Evolutionary conservation across 2,329 filamentous ascomycete genomes (phyloP).

Genomic region (Daldinia eschscholtzii): DNA sequence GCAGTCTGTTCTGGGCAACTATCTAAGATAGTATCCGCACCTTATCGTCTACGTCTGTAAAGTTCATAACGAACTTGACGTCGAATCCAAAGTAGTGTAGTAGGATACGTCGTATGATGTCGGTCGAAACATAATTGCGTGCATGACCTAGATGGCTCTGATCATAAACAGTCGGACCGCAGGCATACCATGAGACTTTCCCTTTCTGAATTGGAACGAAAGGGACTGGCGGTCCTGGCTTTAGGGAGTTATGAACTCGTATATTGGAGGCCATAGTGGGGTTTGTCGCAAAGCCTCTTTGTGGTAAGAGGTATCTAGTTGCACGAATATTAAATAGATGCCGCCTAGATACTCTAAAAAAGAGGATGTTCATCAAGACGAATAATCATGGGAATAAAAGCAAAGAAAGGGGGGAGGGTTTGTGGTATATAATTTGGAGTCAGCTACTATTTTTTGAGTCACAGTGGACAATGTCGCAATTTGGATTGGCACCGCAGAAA

Average conservation of each 20-base stretch:
- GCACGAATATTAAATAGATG: constrained; percentile 49
- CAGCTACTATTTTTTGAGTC: constrained; percentile 18
- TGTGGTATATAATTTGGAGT: constrained; percentile 39
- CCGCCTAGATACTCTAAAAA: constrained; percentile 46
- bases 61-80: constrained; percentile 92
- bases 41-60: constrained; percentile 86
- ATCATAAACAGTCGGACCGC: constrained; percentile 86
- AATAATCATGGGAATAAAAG: constrained; percentile 17
- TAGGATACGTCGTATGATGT: constrained; percentile 87
- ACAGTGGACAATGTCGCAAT: constrained; percentile 37
- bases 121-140: constrained; percentile 90
- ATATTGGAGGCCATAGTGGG: constrained; percentile 66
- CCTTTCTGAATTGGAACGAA: constrained; percentile 79
- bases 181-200: constrained; percentile 87
- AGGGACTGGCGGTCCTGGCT: constrained; percentile 75
- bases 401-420: constrained; percentile 32
- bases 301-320: constrained; percentile 44
- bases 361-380: constrained; percentile 53
- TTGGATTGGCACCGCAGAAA: constrained; percentile 6
- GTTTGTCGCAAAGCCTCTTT: constrained; percentile 54
- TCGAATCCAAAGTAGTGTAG: constrained; percentile 86
- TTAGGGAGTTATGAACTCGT: constrained; percentile 84
- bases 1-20: constrained; percentile 71
- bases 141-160: constrained; percentile 84
- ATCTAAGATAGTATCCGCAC: constrained; percentile 63